Evolutionary conservation across 805 yeast genomes (phyloP).

Genomic region (Candida andamanensis): DNA sequence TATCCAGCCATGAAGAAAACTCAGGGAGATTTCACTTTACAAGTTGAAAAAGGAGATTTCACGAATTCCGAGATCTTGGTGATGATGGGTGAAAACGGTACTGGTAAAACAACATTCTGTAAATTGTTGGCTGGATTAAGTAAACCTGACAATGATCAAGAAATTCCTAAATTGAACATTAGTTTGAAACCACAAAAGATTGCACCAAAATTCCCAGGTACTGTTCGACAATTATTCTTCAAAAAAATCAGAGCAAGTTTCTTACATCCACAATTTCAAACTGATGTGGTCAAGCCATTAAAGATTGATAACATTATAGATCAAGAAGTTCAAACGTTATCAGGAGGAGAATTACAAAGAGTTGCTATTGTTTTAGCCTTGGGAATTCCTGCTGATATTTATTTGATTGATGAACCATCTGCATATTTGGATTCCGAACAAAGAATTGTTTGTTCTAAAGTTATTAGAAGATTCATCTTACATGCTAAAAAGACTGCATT

Average conservation of each 20-base stretch:
- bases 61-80: slow-evolving; percentile 95
- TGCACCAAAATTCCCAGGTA: slow-evolving; percentile 98
- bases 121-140: slow-evolving; percentile 90
- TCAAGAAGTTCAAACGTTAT: slow-evolving; percentile 94
- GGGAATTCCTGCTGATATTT: slow-evolving; percentile 93
- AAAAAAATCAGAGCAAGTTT: slow-evolving; percentile 93
- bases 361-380: slow-evolving; percentile 94
- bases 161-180: slow-evolving; percentile 83
- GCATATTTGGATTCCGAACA: slow-evolving; percentile 99
- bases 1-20: slow-evolving; percentile 87
- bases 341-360: slow-evolving; percentile 99
- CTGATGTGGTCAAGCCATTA: slow-evolving; percentile 95
- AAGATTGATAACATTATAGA: slow-evolving; percentile 91
- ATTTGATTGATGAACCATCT: slow-evolving; percentile 97
- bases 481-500: slow-evolving; percentile 99
- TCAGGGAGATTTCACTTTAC: slow-evolving; percentile 91
- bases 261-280: slow-evolving; percentile 95
- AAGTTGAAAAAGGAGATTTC: slow-evolving; percentile 81
- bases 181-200: slow-evolving; percentile 99
- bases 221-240: slow-evolving; percentile 95
- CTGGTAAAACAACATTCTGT: slow-evolving; percentile 98
- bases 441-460: slow-evolving; percentile 98
- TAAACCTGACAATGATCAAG: slow-evolving; percentile 74
- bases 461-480: slow-evolving; percentile 91
- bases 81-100: slow-evolving; percentile 99